These are phyloP conservation scores for Claviceps monticola DNA, from an alignment of 2,329 filamentous ascomycete species.

Conservation along the genomic window DNA sequence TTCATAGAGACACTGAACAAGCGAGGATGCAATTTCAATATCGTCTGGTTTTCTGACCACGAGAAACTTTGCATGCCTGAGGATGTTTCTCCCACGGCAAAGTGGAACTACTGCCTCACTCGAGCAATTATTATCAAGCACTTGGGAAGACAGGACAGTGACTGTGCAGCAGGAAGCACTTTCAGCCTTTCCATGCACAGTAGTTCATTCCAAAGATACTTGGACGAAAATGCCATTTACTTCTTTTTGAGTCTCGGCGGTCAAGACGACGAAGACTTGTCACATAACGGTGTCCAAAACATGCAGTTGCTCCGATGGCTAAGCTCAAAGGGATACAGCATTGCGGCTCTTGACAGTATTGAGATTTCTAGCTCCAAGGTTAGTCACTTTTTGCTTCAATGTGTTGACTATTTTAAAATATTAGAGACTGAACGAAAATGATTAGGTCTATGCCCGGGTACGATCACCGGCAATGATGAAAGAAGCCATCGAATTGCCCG, in stretches of 20 bases:
- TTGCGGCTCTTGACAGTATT: constrained; percentile 49
- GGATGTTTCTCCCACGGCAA: constrained; percentile 2
- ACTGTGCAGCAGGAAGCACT: constrained; percentile 8
- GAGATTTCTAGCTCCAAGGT: constrained; percentile 29
- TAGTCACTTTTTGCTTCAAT: neutral
- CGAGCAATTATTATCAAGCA: constrained; percentile 52
- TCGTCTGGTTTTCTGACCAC: constrained; percentile 52
- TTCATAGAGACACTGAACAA: constrained; percentile 22
- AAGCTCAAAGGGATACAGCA: constrained; percentile 40
- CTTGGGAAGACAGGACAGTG: constrained; percentile 21
- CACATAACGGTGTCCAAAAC: neutral
- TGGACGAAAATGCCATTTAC: constrained; percentile 40
- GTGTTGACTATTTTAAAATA: neutral
- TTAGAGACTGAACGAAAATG: neutral
- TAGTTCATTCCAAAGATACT: constrained; percentile 39
- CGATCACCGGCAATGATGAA: neutral
- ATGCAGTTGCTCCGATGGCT: neutral
- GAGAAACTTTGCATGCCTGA: constrained; percentile 40
- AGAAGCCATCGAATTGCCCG: neutral
- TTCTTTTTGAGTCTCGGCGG: constrained; percentile 44
- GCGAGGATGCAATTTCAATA: constrained; percentile 56
- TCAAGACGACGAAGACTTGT: neutral
- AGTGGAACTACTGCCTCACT: constrained; percentile 44
- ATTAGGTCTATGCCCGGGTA: neutral
- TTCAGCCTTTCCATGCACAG: constrained; percentile 22